A percentile compares a stretch with the other conserved stretches of the same genome.
Conservation (phyloP, 495 filamentous ascomycete species). For the Talaromyces trachyspermus region DNA sequence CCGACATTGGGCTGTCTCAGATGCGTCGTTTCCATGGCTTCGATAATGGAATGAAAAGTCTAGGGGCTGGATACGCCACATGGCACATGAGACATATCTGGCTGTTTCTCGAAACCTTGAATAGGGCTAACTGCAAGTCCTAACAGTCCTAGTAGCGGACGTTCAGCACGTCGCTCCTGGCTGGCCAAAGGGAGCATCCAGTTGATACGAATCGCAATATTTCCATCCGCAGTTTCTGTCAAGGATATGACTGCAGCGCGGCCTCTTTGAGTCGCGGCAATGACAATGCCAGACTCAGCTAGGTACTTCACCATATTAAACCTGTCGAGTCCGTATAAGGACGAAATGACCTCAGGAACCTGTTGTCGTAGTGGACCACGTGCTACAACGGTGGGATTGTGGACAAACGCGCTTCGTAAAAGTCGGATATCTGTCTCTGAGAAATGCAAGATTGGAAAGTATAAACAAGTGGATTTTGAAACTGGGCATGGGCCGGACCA, state of each 20-base stretch:
- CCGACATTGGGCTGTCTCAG: conserved; percentile 1
- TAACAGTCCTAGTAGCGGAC: conserved; percentile 40
- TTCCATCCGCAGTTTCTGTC: conserved; percentile 39
- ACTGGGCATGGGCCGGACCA: not conserved
- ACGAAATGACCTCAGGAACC: conserved; percentile 28
- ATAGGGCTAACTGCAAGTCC: conserved; percentile 55
- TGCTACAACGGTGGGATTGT: conserved; percentile 39
- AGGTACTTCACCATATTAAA: conserved; percentile 71
- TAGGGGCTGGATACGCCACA: conserved; percentile 16
- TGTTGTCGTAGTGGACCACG: conserved; percentile 39
- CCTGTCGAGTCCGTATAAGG: conserved; percentile 47
- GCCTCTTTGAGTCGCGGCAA: conserved; percentile 66
- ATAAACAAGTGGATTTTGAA: conserved; percentile 11
- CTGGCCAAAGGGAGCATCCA: conserved; percentile 46
- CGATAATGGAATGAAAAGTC: conserved; percentile 30
- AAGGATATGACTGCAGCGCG: conserved; percentile 67
- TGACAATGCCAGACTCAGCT: conserved; percentile 68
- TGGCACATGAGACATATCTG: conserved; percentile 32
- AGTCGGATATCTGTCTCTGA: conserved; percentile 53
- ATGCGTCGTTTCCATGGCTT: conserved; percentile 13
- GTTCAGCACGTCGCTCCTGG: conserved; percentile 35
- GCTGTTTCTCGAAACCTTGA: conserved; percentile 46
- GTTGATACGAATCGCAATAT: conserved; percentile 45
- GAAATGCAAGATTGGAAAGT: conserved; percentile 50
- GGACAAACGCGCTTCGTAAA: conserved; percentile 35